Percentiles rank a stretch among this genome's conserved stretches.
Evolutionary conservation across 1,284 basidiomycete species (phyloP).

Genomic region (Tilletia indica): DNA sequence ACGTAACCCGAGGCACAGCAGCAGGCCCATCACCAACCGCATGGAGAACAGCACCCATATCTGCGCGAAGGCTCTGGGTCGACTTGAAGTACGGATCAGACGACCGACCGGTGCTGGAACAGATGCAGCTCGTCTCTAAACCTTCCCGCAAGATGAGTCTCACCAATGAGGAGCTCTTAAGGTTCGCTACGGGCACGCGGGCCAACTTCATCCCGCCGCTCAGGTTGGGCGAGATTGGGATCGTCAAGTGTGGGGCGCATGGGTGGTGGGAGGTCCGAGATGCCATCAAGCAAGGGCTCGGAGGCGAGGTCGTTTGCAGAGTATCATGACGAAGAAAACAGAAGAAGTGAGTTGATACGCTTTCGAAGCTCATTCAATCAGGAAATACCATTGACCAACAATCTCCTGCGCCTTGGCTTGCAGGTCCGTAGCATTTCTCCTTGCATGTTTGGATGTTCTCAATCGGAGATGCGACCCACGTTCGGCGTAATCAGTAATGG

Average conservation of each 20-base stretch:
- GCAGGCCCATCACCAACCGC: conserved; percentile 65
- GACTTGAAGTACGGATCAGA: conserved; percentile 79
- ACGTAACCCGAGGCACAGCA: conserved; percentile 74
- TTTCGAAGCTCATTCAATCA: too few relatives aligned
- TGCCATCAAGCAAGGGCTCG: conserved; percentile 55
- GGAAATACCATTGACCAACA: too few relatives aligned
- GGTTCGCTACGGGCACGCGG: conserved; percentile 63
- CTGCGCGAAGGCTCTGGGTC: conserved; percentile 68
- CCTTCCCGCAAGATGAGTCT: conserved; percentile 74
- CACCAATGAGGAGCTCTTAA: conserved; percentile 68
- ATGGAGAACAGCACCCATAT: conserved; percentile 62
- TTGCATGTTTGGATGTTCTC: too few relatives aligned
- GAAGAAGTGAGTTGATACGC: neutral
- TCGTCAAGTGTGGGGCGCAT: conserved; percentile 68
- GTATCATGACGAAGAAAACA: conserved; percentile 37
- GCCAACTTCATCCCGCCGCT: conserved; percentile 67
- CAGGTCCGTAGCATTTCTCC: too few relatives aligned
- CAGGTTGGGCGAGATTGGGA: conserved; percentile 81
- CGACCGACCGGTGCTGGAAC: conserved; percentile 73
- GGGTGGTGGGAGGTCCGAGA: conserved; percentile 58
- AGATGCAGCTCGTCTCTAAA: conserved; percentile 72
- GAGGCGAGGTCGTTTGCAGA: conserved; percentile 58
- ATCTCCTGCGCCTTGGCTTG: too few relatives aligned
- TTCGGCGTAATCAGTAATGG: too few relatives aligned
- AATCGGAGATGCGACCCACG: too few relatives aligned